Base-by-base conservation (phyloP, 805 yeast species). In the Saccharomycopsis microspora region DNA sequence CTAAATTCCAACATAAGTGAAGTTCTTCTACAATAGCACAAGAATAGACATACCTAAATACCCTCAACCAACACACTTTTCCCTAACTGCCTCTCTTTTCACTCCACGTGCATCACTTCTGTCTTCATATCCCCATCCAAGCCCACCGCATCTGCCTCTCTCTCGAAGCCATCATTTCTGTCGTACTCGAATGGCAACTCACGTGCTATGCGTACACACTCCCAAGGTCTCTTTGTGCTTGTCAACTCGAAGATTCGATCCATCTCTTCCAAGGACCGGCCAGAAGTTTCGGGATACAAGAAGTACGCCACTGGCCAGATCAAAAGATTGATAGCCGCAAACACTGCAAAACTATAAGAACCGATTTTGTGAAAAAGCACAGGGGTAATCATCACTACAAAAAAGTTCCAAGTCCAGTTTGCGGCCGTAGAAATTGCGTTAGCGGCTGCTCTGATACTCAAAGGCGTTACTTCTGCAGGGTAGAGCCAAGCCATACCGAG, bases 221-320 rank as follows among this genome's bases (percentile, higher is more conserved):
- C 19, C 19, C 19, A 19, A 19, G 19, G 19, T 19, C 19, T 19
- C 19, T 19, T 19, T 19, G 19, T 19, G 19, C 19, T 19, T 19
- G 19, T 19, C 19, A 19, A 19, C 19, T 19, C 84, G 54, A 46
- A 54, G 47, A 82, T 78, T 58, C 79, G 78, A 60, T 82, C 89
- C 61, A 82, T 75, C 59, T 81, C 86, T 63, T 82, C 89, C 63
- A 83, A 71, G 37, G 83, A 71, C 61, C 86, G 73, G 43, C 87
- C 86, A 34, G 83, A 78, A 41, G 88, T 82, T 67, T 83, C 90
- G 39, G 89, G 90, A 62, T 80, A 83, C 63, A 72, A 75, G 66
- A 80, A 72, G 71, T 66, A 79, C 53, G 77, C 77, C 51, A 80
- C 64, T 33, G 86, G 85, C 46, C 77, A 62, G 67, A 78, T 80